phyloP scores from a whole-genome alignment of 352 stramenopile species.

The Phytophthora macrochlamydospora region DNA sequence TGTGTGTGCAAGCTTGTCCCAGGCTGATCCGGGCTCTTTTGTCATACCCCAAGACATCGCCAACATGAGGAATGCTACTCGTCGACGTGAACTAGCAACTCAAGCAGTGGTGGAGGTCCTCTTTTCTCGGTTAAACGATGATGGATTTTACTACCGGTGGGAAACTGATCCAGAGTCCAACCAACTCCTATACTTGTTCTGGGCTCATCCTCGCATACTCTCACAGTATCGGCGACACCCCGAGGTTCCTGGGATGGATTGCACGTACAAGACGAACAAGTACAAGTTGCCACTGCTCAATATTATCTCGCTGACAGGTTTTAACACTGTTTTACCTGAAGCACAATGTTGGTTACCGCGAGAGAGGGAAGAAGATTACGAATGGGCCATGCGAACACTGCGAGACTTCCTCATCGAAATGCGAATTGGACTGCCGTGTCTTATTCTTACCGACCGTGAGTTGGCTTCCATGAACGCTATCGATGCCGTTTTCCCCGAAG shows the following conservation, averaged over 20 bases:
- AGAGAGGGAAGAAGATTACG: conserved; percentile 11
- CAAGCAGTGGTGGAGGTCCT: conserved; percentile 3
- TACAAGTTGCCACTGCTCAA: conserved; percentile 17
- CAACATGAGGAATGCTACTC: conserved; percentile 1
- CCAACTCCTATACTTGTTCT: conserved; percentile 3
- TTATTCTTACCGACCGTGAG: conserved; percentile 5
- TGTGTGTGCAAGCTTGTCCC: conserved; percentile 1
- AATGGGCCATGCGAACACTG: conserved; percentile 10
- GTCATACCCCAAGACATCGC: conserved; percentile 12
- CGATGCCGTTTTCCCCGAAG: background rate
- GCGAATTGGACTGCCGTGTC: background rate
- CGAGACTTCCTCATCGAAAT: background rate
- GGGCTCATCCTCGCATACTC: background rate
- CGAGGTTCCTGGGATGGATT: conserved; percentile 4
- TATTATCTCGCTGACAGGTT: conserved; percentile 6
- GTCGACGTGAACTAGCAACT: background rate
- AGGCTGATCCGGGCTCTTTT: conserved; percentile 5
- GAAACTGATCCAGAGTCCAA: background rate
- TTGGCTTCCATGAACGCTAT: conserved; percentile 14
- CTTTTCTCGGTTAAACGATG: background rate
- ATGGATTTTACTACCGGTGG: conserved; percentile 8
- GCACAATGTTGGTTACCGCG: conserved; percentile 10
- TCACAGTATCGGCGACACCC: background rate
- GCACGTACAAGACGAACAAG: conserved; percentile 18
- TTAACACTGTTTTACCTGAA: conserved; percentile 13